Base-by-base conservation (phyloP, 139 green algal species). In the Chlamydomonas eustigma region DNA sequence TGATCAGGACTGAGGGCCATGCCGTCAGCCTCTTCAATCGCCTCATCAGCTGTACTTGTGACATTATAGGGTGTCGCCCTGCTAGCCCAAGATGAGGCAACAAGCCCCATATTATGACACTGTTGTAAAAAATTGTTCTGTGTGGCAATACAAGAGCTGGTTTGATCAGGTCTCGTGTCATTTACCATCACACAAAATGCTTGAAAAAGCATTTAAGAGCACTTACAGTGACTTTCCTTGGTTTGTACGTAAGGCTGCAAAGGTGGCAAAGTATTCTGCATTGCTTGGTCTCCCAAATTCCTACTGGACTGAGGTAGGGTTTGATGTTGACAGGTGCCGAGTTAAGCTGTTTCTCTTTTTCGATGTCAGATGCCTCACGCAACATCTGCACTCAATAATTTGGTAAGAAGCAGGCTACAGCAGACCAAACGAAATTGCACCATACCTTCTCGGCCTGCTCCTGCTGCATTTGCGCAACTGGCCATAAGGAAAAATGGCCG, bases 221-320 rank as follows among this genome's bases (percentile, higher is more conserved):
- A n/a, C 65, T 25, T 34, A 72, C 65, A n/a, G 5, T 39, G 5
- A 72, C 34, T 6, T 28, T 38, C 5, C 32, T 38, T 30, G 65
- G 65, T 34, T 44, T 72, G 65, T 72, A 72, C 8, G 18, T 72
- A 4, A 72, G 28, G 65, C 65, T 31, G 5, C 28, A 72, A 33
- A 72, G 65, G 65, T 72, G 8, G 31, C 22, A 72, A 8, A 72
- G 65, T 34, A 34, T 39, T 8, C 65, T n/a, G 8, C 28, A 37
- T 5, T 72, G 65, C 18, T 39, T 38, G 4, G 65, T 24, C 31
- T 72, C 65, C 65, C 18, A 38, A 18, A 72, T 4, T n/a, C 22
- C 8, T 12, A 72, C 65, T n/a, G 32, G 65, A 4, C 30, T 18
- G 22, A 72, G 28, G 65, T 44, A 72, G 32, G 65, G 8, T 8